These are phyloP conservation scores for Saprolegnia parasitica DNA, from an alignment of 352 stramenopile genomes.

Conservation along the genomic window DNA sequence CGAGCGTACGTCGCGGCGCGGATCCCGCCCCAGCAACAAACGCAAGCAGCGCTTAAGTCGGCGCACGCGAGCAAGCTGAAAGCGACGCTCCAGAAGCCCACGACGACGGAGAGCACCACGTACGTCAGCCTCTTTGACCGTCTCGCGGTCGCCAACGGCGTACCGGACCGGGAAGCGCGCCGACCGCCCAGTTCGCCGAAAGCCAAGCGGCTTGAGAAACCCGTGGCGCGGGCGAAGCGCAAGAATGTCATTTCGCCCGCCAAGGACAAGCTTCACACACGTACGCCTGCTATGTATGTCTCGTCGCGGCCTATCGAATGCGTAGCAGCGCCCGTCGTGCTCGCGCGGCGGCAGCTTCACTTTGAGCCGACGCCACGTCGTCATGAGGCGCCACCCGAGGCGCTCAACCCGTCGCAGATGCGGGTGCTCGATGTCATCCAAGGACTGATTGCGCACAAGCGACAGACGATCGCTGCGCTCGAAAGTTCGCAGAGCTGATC, in stretches of 20 bases:
- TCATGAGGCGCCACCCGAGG: background rate
- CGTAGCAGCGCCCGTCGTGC: background rate
- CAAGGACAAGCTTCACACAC: constrained; percentile 13
- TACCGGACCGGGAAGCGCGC: background rate
- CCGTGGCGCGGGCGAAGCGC: background rate
- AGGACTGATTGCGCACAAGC: constrained; percentile 23
- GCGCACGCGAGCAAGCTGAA: background rate
- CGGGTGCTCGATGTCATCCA: constrained; percentile 23
- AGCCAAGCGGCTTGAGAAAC: background rate
- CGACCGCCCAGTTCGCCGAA: background rate
- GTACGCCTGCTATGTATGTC: no score
- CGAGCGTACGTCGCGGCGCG: background rate
- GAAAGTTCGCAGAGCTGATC: background rate
- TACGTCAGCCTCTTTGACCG: constrained; percentile 25
- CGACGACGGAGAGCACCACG: background rate
- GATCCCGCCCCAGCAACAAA: background rate
- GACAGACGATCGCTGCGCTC: constrained; percentile 21
- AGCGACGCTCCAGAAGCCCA: background rate
- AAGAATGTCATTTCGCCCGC: constrained; percentile 25
- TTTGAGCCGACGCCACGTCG: constrained; percentile 1
- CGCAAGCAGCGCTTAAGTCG: background rate
- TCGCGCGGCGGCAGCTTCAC: background rate
- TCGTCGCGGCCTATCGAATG: background rate
- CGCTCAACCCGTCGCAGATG: constrained; percentile 20
- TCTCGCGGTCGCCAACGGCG: constrained; percentile 15